Evolutionary conservation across 371 early-diverging fungal species (phyloP), one percentile per base, ranked within the genome.

Genomic region (Rhizopus microsporus): DNA sequence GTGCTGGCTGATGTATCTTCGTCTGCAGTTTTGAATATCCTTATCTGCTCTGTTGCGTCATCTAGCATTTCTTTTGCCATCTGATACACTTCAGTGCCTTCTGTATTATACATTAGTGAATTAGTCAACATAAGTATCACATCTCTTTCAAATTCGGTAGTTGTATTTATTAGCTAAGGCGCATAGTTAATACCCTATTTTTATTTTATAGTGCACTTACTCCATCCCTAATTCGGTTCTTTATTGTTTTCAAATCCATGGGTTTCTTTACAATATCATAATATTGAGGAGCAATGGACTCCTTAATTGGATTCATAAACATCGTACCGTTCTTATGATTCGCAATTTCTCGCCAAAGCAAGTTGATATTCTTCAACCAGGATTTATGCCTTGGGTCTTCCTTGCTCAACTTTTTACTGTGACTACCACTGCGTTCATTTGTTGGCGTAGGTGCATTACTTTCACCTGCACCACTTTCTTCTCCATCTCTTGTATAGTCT

Each of bases 101-200:
- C 91, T 34, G 80, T 69, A 66, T 95, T 93, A 67, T 88, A 95
- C 89, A 95, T 92, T 34, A 94, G 62, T 7, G 93, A 89, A 56
- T 95, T 95, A 65, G 87, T 81, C 43, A 92, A 79, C 89, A 94
- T 90, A 29, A 90, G 78, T 59, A 95, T 71, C 7, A 95, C 73
- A 60, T 95, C 95, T n/a, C 92, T 81, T 61, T 94, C 91, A 61
- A 95, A 93, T 72, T 92, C 90, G 30, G 82, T 81, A 1, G 93
- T 93, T 17, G 87, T 89, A 5, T 78, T 81, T 8, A 92, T 91
- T 43, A 80, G 80, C 86, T 89, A 67, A 37, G 39, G 23, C 15
- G 7, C 12, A 3, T 35, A 44, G 23, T 3, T 0, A 34, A 4
- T 15, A 39, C n/a, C 33, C 10, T 32, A 17, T 12, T 2, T 23